Conservation (phyloP, 2,329 filamentous ascomycete species). For the Microcyclospora pomicola region DNA sequence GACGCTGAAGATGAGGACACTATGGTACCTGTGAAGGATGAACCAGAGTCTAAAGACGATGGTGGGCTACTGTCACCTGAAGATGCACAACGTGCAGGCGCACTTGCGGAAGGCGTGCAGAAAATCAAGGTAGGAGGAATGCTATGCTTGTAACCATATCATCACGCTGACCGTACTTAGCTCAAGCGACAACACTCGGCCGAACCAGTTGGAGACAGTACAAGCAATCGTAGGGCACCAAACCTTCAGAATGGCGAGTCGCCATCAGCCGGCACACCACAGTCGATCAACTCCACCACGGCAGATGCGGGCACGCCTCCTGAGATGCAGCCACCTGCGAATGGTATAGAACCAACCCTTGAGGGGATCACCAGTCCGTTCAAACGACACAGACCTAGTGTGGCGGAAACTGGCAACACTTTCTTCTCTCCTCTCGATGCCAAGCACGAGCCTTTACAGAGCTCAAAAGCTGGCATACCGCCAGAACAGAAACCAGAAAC, state of each 20-base stretch:
- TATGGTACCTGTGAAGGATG: constrained; percentile 26
- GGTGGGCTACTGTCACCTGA: constrained; percentile 49
- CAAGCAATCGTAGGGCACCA: constrained; percentile 31
- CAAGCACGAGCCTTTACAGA: constrained; percentile 6
- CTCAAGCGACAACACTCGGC: constrained; percentile 69
- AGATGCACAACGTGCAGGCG: constrained; percentile 57
- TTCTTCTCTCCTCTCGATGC: constrained; percentile 9
- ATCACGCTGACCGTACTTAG: constrained; percentile 31
- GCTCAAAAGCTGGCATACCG: constrained; percentile 7
- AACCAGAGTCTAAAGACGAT: constrained; percentile 51
- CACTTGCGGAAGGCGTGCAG: constrained; percentile 66
- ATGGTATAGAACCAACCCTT: constrained; percentile 23
- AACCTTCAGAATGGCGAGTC: constrained; percentile 24
- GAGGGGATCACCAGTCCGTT: constrained; percentile 54
- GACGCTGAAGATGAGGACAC: constrained; percentile 54
- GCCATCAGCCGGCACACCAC: constrained; percentile 29
- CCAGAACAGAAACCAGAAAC: constrained; percentile 17
- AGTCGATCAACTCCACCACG: constrained; percentile 16
- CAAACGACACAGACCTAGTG: constrained; percentile 59
- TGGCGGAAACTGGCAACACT: constrained; percentile 25
- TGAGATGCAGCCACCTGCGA: constrained; percentile 11
- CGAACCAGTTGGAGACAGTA: constrained; percentile 43
- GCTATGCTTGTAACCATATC: constrained; percentile 1
- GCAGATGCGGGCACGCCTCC: constrained; percentile 22
- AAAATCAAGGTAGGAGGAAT: constrained; percentile 55